Evolutionary conservation across 2,329 filamentous ascomycete species (phyloP), one percentile per base, ranked within the genome.

Genomic region (Phialophora expanda): DNA sequence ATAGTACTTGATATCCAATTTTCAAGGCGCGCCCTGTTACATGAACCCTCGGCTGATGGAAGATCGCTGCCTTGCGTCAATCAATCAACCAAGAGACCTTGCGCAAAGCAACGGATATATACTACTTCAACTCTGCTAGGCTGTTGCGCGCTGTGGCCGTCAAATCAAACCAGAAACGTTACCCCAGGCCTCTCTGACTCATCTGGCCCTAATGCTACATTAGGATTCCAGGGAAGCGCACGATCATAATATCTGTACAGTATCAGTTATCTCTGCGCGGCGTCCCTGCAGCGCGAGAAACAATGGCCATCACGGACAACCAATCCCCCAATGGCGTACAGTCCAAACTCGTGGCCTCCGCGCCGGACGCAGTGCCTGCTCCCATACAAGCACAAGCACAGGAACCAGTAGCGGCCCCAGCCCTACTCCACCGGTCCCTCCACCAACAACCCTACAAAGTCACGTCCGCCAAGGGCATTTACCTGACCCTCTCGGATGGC

Each of bases 401-500:
- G 30, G 34, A 50, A 8, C 44, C 55, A 28, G 14, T 30, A 61
- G 20, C 26, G 22, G 3, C 26, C 9, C 53, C 66, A 28, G 66
- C 66, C 5, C 44, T 87, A 26, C 77, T 88, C 46, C 84, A 87
- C 71, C 80, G 85, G 44, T 79, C 82, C 59, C 79, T 85, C 2
- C 79, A 80, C 61, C 71, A 78, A 32, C 67, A 78, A 22, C 82
- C 85, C n/a, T 75, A 78, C 58, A 78, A 76, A 56, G 84, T 85
- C 4, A 74, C 80, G 9, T 81, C 78, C 0, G 85, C 81, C 4
- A 75, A 80, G 62, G 85, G 84, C 11, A 80, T 82, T 69, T 84
- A 83, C 66, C 76, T 87, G n/a, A 76, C 79, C 38, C 78, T 87
- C 1, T 78, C 79, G 70, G 81, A 83, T 73, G 88, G 88, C 1